phyloP scores from a whole-genome alignment of 257 asterid genomes.

The Scutellaria minor region DNA sequence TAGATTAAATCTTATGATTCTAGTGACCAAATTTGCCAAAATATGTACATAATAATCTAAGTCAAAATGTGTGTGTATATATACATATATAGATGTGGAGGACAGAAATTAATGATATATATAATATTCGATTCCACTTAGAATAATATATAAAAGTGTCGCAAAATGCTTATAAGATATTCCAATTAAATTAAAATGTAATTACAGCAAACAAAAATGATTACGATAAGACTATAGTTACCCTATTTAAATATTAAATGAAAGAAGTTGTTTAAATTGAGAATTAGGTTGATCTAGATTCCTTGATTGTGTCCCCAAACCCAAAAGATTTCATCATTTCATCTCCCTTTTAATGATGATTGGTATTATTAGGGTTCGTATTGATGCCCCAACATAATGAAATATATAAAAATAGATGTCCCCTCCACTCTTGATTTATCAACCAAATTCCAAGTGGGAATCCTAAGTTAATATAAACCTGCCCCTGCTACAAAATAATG shows the following conservation, averaged over 20 bases:
- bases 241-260: background rate
- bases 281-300: background rate
- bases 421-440: slow-evolving; percentile 10
- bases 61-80: no score
- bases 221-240: background rate
- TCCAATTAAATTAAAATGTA: background rate
- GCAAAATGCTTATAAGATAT: no score
- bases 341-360: slow-evolving; percentile 35
- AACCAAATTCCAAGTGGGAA: slow-evolving; percentile 27
- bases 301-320: slow-evolving; percentile 11
- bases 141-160: background rate
- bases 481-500: slow-evolving; percentile 33
- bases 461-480: slow-evolving; percentile 32
- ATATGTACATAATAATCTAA: no score
- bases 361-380: slow-evolving; percentile 32
- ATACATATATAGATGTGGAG: no score
- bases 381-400: slow-evolving; percentile 33
- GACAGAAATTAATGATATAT: no score
- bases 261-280: background rate
- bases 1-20: background rate
- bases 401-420: slow-evolving; percentile 26
- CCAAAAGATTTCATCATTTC: slow-evolving; percentile 28
- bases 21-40: no score
- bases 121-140: background rate
- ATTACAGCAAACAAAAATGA: background rate